Conservation (phyloP, 495 filamentous ascomycete genomes). For the Pyrenopolyporus hunteri region DNA sequence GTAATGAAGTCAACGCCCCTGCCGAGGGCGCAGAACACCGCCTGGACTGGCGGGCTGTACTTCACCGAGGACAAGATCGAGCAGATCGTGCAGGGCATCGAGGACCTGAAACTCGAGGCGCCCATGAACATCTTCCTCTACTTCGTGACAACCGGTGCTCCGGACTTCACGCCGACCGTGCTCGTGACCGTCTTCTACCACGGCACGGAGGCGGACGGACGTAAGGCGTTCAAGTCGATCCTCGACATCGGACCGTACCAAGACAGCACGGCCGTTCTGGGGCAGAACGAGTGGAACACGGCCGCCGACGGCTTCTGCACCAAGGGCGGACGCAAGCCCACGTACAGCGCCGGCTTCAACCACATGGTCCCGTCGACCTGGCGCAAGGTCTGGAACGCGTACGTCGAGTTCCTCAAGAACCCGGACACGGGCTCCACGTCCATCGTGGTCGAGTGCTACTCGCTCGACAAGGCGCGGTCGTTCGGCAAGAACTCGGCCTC, state of each 20-base stretch:
- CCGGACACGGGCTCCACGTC: slow-evolving; percentile 41
- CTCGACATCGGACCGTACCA: slow-evolving; percentile 36
- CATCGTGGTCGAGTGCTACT: slow-evolving; percentile 52
- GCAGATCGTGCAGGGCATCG: slow-evolving; percentile 30
- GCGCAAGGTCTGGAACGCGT: slow-evolving; percentile 38
- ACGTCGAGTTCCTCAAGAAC: slow-evolving; percentile 31
- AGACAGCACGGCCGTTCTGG: slow-evolving; percentile 32
- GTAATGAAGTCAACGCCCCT: slow-evolving; percentile 42
- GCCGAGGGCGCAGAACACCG: slow-evolving; percentile 25
- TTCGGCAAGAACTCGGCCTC: slow-evolving; percentile 35
- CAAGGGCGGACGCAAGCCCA: slow-evolving; percentile 42
- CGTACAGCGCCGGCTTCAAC: slow-evolving; percentile 34
- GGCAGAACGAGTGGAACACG: slow-evolving; percentile 42
- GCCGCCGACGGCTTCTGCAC: slow-evolving; percentile 40
- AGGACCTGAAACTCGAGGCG: slow-evolving; percentile 42
- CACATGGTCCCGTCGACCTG: slow-evolving; percentile 33
- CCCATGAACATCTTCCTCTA: slow-evolving; percentile 35
- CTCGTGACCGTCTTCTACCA: slow-evolving; percentile 37
- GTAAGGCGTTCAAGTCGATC: slow-evolving; percentile 37
- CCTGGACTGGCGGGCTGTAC: slow-evolving; percentile 44
- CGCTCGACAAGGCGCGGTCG: slow-evolving; percentile 41
- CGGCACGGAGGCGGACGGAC: slow-evolving; percentile 24
- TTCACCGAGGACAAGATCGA: slow-evolving; percentile 45
- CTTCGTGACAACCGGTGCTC: slow-evolving; percentile 21
- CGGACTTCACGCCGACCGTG: slow-evolving; percentile 21